These are phyloP conservation scores for Trichoderma citrinoviride DNA, from an alignment of 2,329 filamentous ascomycete genomes.

Conservation along the genomic window DNA sequence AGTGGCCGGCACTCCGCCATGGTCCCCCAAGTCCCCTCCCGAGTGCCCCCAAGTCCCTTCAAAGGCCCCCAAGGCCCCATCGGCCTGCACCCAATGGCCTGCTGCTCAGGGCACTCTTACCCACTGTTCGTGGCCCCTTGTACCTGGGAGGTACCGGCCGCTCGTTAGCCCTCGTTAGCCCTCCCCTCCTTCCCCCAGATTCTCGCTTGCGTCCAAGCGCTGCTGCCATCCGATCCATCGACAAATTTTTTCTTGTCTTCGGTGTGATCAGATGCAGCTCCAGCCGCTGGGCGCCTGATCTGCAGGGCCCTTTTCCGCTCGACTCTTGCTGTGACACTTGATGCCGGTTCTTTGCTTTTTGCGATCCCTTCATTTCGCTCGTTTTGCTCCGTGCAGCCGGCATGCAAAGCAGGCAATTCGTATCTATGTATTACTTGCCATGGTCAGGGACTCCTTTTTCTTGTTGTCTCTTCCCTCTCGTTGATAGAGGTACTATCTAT, in stretches of 20 bases:
- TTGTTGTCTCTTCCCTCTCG: too few relatives aligned
- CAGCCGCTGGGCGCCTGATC: slow-evolving; percentile 16
- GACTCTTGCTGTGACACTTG: too few relatives aligned
- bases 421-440: too few relatives aligned
- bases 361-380: neutral
- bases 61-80: too few relatives aligned
- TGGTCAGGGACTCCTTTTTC: too few relatives aligned
- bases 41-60: neutral
- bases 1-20: neutral
- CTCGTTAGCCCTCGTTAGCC: slow-evolving; percentile 11
- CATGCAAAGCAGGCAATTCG: too few relatives aligned
- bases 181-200: slow-evolving; percentile 20
- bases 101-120: too few relatives aligned
- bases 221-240: slow-evolving; percentile 17
- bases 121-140: neutral
- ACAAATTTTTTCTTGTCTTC: slow-evolving; percentile 11
- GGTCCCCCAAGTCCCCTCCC: neutral
- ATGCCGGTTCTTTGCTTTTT: neutral
- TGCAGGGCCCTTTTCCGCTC: slow-evolving; percentile 12
- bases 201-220: slow-evolving; percentile 20
- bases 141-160: slow-evolving; percentile 6
- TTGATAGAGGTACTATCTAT: too few relatives aligned
- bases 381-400: too few relatives aligned
- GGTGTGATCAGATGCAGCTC: slow-evolving; percentile 19
- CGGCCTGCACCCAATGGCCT: too few relatives aligned